Evolutionary conservation across 108 stramenopile species (phyloP).

Genomic region (Cyclostephanos tholiformis): DNA sequence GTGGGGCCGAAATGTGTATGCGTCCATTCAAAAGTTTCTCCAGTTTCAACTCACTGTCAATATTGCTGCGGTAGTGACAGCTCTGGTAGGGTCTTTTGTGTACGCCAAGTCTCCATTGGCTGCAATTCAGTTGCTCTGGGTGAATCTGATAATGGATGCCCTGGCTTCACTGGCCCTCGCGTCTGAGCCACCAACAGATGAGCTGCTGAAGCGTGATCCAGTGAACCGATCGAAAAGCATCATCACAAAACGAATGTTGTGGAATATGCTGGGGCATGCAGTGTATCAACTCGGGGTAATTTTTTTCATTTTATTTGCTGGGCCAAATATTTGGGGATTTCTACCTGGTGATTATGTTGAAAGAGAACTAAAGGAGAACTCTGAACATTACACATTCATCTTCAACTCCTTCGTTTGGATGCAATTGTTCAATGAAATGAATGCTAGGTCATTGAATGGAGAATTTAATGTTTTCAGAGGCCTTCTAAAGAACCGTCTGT

Average conservation of each 20-base stretch:
- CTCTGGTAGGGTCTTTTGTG: too few relatives aligned
- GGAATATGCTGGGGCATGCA: slow-evolving; percentile 92
- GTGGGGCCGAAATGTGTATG: too few relatives aligned
- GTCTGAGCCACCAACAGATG: slow-evolving; percentile 90
- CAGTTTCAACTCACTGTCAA: too few relatives aligned
- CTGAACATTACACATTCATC: too few relatives aligned
- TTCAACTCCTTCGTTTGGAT: too few relatives aligned
- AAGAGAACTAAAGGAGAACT: slow-evolving; percentile 54
- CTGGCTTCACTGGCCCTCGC: slow-evolving; percentile 96
- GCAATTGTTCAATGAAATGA: slow-evolving; percentile 97
- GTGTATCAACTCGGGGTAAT: slow-evolving; percentile 81
- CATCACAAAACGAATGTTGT: slow-evolving; percentile 86
- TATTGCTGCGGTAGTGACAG: too few relatives aligned
- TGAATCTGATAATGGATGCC: slow-evolving; percentile 99
- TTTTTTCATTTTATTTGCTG: slow-evolving; percentile 72
- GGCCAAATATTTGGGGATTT: slow-evolving; percentile 62
- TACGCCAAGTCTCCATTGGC: too few relatives aligned
- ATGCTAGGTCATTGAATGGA: slow-evolving; percentile 82
- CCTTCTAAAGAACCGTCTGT: slow-evolving; percentile 79
- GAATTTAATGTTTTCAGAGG: slow-evolving; percentile 87
- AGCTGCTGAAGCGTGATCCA: slow-evolving; percentile 78
- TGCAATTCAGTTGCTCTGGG: too few relatives aligned
- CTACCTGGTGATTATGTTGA: slow-evolving; percentile 59
- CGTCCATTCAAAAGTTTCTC: too few relatives aligned
- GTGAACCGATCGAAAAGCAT: slow-evolving; percentile 78